phyloP scores from a whole-genome alignment of 176 grass and related monocot species.

The Bothriochloa decipiens region DNA sequence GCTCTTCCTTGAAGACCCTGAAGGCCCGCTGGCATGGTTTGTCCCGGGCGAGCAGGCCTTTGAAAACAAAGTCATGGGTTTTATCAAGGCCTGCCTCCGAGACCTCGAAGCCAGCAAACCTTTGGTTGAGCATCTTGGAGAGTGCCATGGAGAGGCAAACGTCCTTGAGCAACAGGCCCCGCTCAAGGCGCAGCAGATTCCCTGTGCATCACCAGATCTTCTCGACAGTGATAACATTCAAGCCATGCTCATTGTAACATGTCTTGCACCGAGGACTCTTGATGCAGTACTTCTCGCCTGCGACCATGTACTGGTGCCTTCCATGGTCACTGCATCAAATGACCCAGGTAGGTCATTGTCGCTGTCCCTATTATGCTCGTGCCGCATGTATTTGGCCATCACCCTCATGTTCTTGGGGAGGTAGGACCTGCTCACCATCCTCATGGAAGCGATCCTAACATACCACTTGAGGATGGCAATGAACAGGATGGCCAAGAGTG shows the following conservation, averaged over 20 bases:
- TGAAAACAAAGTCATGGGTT: neutral
- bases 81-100: neutral
- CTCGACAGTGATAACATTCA: neutral
- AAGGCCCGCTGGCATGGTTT: neutral
- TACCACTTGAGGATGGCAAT: neutral
- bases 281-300: neutral
- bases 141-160: slow-evolving; percentile 8
- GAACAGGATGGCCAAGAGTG: neutral
- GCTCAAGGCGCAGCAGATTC: neutral
- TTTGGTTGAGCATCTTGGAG: neutral
- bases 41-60: neutral
- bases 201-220: neutral
- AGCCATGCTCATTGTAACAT: too few species aligned
- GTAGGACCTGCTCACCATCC: neutral
- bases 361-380: neutral
- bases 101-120: neutral
- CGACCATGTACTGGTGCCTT: neutral
- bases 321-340: neutral
- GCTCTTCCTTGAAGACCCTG: neutral
- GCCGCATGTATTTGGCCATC: neutral
- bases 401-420: neutral
- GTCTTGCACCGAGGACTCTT: neutral
- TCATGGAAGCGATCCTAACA: neutral
- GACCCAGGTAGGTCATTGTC: neutral
- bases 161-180: neutral